Percentiles rank a stretch among this genome's conserved stretches.
Conservation (phyloP, 2,329 filamentous ascomycete species). For the Elsinoe ampelina region DNA sequence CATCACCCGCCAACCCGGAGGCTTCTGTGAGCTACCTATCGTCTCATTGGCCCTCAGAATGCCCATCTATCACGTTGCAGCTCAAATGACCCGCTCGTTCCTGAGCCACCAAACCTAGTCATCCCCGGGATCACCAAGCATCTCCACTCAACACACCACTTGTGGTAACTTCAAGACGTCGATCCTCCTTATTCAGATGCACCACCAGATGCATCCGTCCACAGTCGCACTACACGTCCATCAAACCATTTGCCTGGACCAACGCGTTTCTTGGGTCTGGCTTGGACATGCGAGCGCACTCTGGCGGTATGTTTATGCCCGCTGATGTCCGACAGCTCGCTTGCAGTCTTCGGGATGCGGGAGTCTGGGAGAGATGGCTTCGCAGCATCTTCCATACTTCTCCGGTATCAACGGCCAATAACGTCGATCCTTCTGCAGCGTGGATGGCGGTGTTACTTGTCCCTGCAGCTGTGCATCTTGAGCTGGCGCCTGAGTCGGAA, state of each 20-base stretch:
- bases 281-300: neutral
- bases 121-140: neutral
- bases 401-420: neutral
- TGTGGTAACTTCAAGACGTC: neutral
- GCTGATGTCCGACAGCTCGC: neutral
- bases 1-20: conserved; percentile 4
- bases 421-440: neutral
- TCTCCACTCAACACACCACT: neutral
- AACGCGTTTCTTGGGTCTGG: neutral
- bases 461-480: neutral
- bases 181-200: conserved; percentile 11
- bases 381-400: neutral
- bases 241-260: neutral
- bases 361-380: neutral
- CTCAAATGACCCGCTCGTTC: neutral
- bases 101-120: conserved; percentile 3
- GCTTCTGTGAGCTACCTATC: neutral
- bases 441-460: neutral
- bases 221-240: conserved; percentile 1
- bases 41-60: neutral
- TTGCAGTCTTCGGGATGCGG: neutral
- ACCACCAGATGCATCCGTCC: neutral
- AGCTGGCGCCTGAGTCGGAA: neutral
- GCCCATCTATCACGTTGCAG: neutral
- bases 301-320: neutral